Evolutionary conservation across 148 eudicot genomes (phyloP), one percentile per base, ranked within the genome.

Genomic region (Rhododendron henanense): DNA sequence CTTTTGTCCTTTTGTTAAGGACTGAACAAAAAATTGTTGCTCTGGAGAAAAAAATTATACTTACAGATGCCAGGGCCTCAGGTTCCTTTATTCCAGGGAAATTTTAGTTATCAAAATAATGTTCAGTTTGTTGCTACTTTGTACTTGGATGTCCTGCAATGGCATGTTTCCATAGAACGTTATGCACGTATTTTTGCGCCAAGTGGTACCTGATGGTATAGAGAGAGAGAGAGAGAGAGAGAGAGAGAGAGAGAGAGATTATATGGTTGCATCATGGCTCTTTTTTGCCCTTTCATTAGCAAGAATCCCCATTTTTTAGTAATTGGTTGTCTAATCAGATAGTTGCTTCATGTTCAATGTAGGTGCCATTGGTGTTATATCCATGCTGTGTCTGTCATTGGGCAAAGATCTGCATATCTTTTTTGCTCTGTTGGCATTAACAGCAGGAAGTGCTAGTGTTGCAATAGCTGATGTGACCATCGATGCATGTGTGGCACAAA

Each of bases 401-500:
- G 92, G 92, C 86, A 67, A 84, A 79, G 84, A 86, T 9, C 91
- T 94, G 90, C 98, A 92, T 83, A 92, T 97, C 84, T 89, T 88
- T 71, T 77, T 93, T 3, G 98, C 98, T 6, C 91, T 97, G 71
- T 75, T 95, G 73, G 89, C 91, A 59, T 88, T 97, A 89, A 92
- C 95, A 28, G 85, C 84, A n/a, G 94, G 92, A 83, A 93, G 95
- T 87, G 90, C 96, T 35, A 95, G 95, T 28, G 94, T 89, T 63
- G 99, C 99, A 47, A 94, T 97, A 88, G 95, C 98, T 73, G 99
- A 97, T 91, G 99, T 97, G 67, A 94, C 98, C 16, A 88, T 97
- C n/a, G 99, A 97, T 89, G 99, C 99, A 45, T 97, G 98, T 88
- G 99, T 97, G 82, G 98, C 98, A 75, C 92, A 95, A 88, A 94